phyloP scores from a whole-genome alignment of 176 grass and related monocot species.

The Typha latifolia region DNA sequence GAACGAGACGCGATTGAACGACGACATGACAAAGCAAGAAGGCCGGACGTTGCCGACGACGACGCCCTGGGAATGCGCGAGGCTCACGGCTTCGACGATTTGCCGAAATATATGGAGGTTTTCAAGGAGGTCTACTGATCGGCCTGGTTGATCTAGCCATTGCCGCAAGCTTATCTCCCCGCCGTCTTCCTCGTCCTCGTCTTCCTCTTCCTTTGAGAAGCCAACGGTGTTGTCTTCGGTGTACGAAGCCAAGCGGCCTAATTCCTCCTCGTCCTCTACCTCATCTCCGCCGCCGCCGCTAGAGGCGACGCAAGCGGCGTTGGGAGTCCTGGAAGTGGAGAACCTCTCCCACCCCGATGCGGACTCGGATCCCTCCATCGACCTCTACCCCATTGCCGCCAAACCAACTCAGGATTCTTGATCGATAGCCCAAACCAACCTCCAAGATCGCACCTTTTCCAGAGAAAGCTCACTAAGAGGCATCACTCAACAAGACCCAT shows the following conservation, averaged over 20 bases:
- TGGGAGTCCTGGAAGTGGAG: not conserved
- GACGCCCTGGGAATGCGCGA: slow-evolving; percentile 83
- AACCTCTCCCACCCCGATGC: slow-evolving; percentile 16
- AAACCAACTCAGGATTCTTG: too few relatives aligned
- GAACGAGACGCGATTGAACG: slow-evolving; percentile 79
- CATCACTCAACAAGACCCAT: slow-evolving; percentile 8
- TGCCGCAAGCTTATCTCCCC: slow-evolving; percentile 81
- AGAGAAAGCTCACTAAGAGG: slow-evolving; percentile 11
- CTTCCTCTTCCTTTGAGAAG: slow-evolving; percentile 12
- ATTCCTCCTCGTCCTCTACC: slow-evolving; percentile 11
- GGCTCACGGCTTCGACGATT: slow-evolving; percentile 64
- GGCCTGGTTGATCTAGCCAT: slow-evolving; percentile 63
- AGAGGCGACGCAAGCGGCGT: not conserved
- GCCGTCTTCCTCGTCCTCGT: slow-evolving; percentile 9
- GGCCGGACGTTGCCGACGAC: slow-evolving; percentile 74
- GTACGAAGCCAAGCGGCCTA: slow-evolving; percentile 2
- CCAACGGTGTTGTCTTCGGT: too few relatives aligned
- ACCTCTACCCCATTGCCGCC: not conserved
- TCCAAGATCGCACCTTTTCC: not conserved
- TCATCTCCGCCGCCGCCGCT: slow-evolving; percentile 2
- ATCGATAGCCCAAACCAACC: slow-evolving; percentile 11
- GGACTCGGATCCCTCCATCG: slow-evolving; percentile 23
- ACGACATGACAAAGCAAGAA: slow-evolving; percentile 86
- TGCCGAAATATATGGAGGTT: slow-evolving; percentile 91
- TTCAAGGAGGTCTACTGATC: slow-evolving; percentile 62